Conservation (phyloP, 176 grass and related monocot genomes). For the Alloteropsis semialata region DNA sequence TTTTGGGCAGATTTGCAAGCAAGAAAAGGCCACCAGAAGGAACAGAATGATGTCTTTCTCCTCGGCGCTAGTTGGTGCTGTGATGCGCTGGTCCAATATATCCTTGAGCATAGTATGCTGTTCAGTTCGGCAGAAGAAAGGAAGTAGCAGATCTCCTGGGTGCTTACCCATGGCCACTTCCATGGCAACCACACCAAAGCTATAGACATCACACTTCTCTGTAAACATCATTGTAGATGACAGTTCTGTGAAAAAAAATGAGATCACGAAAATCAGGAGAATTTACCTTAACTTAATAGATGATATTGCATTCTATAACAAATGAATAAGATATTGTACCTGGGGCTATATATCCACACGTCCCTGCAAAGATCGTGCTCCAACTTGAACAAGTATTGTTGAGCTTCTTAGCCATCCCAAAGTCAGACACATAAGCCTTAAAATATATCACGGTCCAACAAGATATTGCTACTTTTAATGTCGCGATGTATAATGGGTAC, state of each 20-base stretch:
- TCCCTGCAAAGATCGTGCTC: conserved; percentile 31
- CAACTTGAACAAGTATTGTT: conserved; percentile 8
- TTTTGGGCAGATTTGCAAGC: conserved; percentile 24
- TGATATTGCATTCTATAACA: not conserved
- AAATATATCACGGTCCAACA: not conserved
- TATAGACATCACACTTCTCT: conserved; percentile 26
- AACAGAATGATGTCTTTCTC: conserved; percentile 10
- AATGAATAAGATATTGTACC: not conserved
- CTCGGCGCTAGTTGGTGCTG: not conserved
- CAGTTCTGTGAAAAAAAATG: not conserved
- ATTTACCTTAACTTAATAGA: not conserved
- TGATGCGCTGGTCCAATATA: not conserved
- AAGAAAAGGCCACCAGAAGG: conserved; percentile 14
- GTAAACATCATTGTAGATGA: conserved; percentile 19
- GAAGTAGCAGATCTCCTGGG: conserved; percentile 6
- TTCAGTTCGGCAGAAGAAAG: conserved; percentile 32
- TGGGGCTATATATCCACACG: conserved; percentile 37
- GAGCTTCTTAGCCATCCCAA: conserved; percentile 36
- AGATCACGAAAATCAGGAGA: not conserved
- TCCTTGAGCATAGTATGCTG: not conserved
- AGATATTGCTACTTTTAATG: conserved; percentile 39
- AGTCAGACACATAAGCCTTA: conserved; percentile 21
- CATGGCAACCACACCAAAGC: conserved; percentile 10
- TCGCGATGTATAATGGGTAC: conserved; percentile 26
- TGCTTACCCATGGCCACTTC: conserved; percentile 35